Conservation (phyloP, 306 rosid species). For the Begonia loranthoides region DNA sequence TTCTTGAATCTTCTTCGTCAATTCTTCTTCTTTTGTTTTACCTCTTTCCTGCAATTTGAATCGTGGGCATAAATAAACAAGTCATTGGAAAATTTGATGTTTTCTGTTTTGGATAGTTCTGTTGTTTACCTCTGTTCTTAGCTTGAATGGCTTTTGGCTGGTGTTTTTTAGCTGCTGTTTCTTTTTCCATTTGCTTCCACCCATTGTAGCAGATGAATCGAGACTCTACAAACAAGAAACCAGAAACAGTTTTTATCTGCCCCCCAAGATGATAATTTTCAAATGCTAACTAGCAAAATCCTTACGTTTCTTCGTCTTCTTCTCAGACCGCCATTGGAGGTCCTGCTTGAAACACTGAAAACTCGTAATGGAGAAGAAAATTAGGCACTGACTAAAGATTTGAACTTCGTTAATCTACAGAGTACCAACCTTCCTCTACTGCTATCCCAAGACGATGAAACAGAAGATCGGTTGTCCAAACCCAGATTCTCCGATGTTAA, state of each 20-base stretch:
- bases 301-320: constrained; percentile 90
- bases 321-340: constrained; percentile 46
- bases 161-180: constrained; percentile 44
- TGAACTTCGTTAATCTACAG: constrained; percentile 2
- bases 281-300: not conserved
- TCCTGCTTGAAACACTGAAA: constrained; percentile 57
- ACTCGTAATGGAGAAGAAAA: constrained; percentile 3
- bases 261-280: constrained; percentile 1
- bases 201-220: constrained; percentile 41
- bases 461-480: constrained; percentile 35
- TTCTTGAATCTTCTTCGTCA: constrained; percentile 61
- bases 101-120: not conserved
- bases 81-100: too few species aligned
- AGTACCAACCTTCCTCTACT: constrained; percentile 51
- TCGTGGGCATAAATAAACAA: too few species aligned
- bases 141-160: constrained; percentile 70
- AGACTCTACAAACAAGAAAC: constrained; percentile 42
- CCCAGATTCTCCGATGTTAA: constrained; percentile 70
- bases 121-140: constrained; percentile 68
- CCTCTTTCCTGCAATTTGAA: constrained; percentile 60
- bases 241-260: constrained; percentile 3
- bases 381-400: constrained; percentile 7
- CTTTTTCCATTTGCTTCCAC: constrained; percentile 65
- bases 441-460: constrained; percentile 73
- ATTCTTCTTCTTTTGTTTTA: constrained; percentile 63